Conservation (phyloP, 2,329 filamentous ascomycete species). For the Chalaropsis ovoidea region DNA sequence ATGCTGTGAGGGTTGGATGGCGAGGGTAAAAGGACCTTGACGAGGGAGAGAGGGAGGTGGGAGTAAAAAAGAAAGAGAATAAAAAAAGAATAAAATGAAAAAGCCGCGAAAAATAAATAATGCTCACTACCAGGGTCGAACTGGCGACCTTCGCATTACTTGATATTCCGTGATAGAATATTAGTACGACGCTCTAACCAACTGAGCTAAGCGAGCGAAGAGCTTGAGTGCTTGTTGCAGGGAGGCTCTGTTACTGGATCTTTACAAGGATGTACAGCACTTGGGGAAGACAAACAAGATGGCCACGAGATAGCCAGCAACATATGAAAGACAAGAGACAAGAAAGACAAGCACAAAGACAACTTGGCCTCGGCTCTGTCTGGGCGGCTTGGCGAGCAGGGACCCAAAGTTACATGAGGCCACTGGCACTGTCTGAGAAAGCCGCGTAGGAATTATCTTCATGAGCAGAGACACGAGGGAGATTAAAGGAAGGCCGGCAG, state of each 20-base stretch:
- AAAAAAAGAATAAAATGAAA: background rate
- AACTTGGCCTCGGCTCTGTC: no score
- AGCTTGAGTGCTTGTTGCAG: constrained; percentile 27
- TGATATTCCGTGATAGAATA: constrained; percentile 19
- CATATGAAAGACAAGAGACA: no score
- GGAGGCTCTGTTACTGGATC: background rate
- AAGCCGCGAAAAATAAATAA: constrained; percentile 23
- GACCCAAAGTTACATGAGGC: no score
- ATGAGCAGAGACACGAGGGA: no score
- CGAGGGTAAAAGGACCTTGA: no score
- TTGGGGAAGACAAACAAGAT: background rate
- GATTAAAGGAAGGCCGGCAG: no score
- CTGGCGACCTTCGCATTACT: constrained; percentile 26
- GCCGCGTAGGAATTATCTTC: no score
- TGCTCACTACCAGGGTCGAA: constrained; percentile 26
- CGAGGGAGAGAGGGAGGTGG: background rate
- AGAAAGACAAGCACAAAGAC: no score
- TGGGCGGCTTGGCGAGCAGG: no score
- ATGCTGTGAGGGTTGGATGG: no score
- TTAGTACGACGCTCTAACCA: constrained; percentile 26
- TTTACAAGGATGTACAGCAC: background rate
- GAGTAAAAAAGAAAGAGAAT: background rate
- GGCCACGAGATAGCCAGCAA: no score
- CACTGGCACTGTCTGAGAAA: no score
- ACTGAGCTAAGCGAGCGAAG: constrained; percentile 25